Conservation (phyloP, 2,329 filamentous ascomycete species). For the Eurotiales sp. region DNA sequence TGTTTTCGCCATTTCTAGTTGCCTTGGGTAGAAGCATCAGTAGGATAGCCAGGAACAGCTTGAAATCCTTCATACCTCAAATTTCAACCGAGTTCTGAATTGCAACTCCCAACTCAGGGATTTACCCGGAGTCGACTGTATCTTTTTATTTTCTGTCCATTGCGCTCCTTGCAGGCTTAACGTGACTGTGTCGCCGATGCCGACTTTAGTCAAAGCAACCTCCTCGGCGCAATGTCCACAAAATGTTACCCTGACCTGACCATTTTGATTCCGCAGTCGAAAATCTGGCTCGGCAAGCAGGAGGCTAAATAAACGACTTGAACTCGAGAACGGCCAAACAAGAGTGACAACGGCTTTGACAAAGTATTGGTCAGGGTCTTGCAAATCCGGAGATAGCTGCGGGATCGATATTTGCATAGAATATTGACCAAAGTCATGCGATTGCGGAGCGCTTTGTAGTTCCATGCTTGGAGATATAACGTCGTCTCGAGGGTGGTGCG, state of each 20-base stretch:
- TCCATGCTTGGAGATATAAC: slow-evolving; percentile 26
- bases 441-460: slow-evolving; percentile 21
- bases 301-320: slow-evolving; percentile 69
- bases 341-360: slow-evolving; percentile 75
- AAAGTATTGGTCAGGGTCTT: slow-evolving; percentile 24
- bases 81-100: slow-evolving; percentile 36
- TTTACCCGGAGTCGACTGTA: slow-evolving; percentile 52
- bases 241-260: slow-evolving; percentile 78
- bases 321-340: slow-evolving; percentile 85
- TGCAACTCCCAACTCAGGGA: slow-evolving; percentile 56
- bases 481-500: background rate
- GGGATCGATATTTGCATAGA: slow-evolving; percentile 36
- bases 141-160: slow-evolving; percentile 57
- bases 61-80: slow-evolving; percentile 31
- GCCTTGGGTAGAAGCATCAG: slow-evolving; percentile 21
- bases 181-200: slow-evolving; percentile 72
- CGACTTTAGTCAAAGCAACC: slow-evolving; percentile 63
- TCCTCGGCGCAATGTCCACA: slow-evolving; percentile 65
- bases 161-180: slow-evolving; percentile 65
- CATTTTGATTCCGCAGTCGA: slow-evolving; percentile 68
- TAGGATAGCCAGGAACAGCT: background rate
- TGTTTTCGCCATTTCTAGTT: slow-evolving; percentile 21
- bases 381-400: slow-evolving; percentile 35
- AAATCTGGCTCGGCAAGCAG: slow-evolving; percentile 82
- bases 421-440: slow-evolving; percentile 20